Percentiles rank a stretch among this genome's conserved stretches.
phyloP scores from a whole-genome alignment of 306 rosid genomes.

The Prunus armeniaca region DNA sequence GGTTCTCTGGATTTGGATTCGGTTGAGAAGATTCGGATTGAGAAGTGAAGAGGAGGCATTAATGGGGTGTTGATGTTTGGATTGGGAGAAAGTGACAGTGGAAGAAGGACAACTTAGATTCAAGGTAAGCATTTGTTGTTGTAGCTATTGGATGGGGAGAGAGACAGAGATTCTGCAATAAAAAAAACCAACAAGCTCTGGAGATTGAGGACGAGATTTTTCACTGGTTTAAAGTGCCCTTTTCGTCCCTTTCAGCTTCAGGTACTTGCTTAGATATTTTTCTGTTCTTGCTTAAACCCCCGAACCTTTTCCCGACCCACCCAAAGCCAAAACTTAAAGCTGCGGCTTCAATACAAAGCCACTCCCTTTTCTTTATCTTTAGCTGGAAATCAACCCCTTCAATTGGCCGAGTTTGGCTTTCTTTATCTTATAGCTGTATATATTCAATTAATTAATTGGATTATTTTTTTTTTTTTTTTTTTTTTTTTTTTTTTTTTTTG shows the following conservation, averaged over 20 bases:
- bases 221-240: not conserved
- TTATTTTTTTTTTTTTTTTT: no score
- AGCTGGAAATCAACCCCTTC: no score
- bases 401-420: no score
- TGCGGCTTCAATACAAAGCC: no score
- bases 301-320: no score
- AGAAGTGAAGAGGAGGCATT: slow-evolving; percentile 29
- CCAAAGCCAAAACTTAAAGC: no score
- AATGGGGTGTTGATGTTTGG: slow-evolving; percentile 27
- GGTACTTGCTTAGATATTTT: not conserved
- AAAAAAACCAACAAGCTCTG: not conserved
- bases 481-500: no score
- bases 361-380: no score
- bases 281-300: no score
- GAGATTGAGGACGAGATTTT: slow-evolving; percentile 12
- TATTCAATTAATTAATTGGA: no score
- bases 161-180: slow-evolving; percentile 16
- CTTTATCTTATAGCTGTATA: no score
- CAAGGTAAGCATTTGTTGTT: slow-evolving; percentile 47
- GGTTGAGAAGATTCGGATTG: slow-evolving; percentile 34
- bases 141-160: not conserved
- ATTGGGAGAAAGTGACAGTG: slow-evolving; percentile 43
- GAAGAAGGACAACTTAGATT: slow-evolving; percentile 41
- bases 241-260: not conserved
- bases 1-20: slow-evolving; percentile 25